These are phyloP conservation scores for Solidago caesia DNA, from an alignment of 129 eudicot species.

Conservation along the genomic window DNA sequence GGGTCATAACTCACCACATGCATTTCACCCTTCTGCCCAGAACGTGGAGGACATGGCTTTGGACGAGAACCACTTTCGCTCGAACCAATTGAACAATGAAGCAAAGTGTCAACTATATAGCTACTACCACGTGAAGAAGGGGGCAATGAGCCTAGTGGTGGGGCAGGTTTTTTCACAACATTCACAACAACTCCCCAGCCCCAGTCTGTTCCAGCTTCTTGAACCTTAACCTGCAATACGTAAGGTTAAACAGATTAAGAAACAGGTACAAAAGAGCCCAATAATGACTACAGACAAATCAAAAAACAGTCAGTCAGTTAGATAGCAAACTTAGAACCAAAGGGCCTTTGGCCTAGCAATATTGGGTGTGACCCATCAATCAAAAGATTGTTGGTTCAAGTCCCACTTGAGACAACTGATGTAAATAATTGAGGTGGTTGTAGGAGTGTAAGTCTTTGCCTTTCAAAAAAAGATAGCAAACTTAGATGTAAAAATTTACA, in stretches of 20 bases:
- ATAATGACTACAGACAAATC: too few relatives aligned
- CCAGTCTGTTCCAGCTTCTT: conserved; percentile 98
- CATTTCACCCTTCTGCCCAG: conserved; percentile 99
- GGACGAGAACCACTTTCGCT: conserved; percentile 95
- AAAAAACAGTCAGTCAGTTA: too few relatives aligned
- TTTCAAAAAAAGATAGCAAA: too few relatives aligned
- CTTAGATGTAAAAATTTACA: too few relatives aligned
- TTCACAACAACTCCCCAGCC: conserved; percentile 99
- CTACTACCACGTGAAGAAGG: conserved; percentile 69
- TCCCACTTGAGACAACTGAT: too few relatives aligned
- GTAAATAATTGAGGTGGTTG: too few relatives aligned
- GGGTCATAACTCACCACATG: conserved; percentile 72
- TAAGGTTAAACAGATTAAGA: not conserved
- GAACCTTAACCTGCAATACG: conserved; percentile 66
- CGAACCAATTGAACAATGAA: conserved; percentile 87
- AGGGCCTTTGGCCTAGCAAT: too few relatives aligned
- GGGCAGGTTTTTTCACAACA: conserved; percentile 78
- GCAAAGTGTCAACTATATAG: conserved; percentile 91
- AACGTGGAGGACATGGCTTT: conserved; percentile 94
- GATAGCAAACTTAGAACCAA: too few relatives aligned
- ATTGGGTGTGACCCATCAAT: too few relatives aligned
- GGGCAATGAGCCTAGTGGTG: conserved; percentile 60
- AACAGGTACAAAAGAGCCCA: not conserved
- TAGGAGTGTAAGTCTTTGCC: too few relatives aligned
- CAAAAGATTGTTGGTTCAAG: too few relatives aligned